Percentiles rank a stretch among this genome's conserved stretches.
Evolutionary conservation across 2,329 filamentous ascomycete genomes (phyloP).

Genomic region (Trichothecium sympodiale): DNA sequence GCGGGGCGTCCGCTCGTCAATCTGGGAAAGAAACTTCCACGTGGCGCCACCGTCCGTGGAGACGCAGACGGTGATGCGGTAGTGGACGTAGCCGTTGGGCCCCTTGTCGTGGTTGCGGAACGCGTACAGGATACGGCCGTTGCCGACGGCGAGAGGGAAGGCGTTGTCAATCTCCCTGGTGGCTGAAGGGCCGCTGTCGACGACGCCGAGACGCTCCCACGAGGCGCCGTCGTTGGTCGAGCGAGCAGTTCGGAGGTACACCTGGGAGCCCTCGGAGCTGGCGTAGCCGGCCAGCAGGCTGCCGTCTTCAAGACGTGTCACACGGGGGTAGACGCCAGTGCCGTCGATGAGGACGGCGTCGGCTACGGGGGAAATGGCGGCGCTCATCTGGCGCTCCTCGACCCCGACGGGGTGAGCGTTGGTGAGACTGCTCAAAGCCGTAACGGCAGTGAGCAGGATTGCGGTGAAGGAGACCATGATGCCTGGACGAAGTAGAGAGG

Average conservation of each 20-base stretch:
- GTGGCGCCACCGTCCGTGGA: constrained; percentile 27
- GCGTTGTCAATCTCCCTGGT: constrained; percentile 21
- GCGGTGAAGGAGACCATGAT: neutral
- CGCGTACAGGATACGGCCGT: constrained; percentile 23
- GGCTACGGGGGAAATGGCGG: constrained; percentile 4
- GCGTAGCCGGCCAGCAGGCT: constrained; percentile 18
- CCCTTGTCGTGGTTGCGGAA: constrained; percentile 23
- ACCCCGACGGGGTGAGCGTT: neutral
- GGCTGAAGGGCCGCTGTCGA: constrained; percentile 3
- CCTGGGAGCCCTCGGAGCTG: constrained; percentile 10
- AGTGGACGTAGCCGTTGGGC: constrained; percentile 14
- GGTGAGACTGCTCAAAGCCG: neutral
- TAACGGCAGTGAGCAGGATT: neutral
- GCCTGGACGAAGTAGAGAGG: neutral
- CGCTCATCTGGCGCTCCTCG: neutral
- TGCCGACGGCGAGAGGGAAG: constrained; percentile 20
- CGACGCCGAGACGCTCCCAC: constrained; percentile 15
- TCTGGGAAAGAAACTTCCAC: constrained; percentile 22
- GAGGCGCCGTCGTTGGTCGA: constrained; percentile 17
- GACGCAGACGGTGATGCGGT: constrained; percentile 30
- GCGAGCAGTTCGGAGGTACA: constrained; percentile 12
- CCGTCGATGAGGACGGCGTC: constrained; percentile 14
- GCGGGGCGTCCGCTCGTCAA: constrained; percentile 12
- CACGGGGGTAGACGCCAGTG: constrained; percentile 17
- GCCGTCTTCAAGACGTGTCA: constrained; percentile 13